Evolutionary conservation across 2,329 filamentous ascomycete species (phyloP).

Genomic region (Aspergillus sp.): DNA sequence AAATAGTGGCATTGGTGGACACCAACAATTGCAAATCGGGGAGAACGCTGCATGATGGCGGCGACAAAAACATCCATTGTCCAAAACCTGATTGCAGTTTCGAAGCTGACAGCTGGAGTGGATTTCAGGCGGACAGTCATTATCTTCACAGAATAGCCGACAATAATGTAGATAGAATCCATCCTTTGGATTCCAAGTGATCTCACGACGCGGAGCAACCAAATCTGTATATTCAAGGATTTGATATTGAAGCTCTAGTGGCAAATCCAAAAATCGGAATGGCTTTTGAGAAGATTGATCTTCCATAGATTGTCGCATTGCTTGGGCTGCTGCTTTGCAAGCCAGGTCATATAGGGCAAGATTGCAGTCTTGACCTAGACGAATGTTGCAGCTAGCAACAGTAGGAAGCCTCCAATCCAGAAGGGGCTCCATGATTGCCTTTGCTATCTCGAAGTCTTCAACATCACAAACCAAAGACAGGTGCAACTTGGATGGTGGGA

Average conservation of each 20-base stretch:
- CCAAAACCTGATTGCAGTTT: background rate
- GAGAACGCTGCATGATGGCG: background rate
- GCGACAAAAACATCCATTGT: background rate
- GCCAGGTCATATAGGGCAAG: background rate
- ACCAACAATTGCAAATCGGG: background rate
- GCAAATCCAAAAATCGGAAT: background rate
- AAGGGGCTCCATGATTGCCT: background rate
- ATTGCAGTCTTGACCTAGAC: background rate
- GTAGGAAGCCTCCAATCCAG: background rate
- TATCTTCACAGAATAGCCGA: background rate
- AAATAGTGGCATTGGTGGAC: background rate
- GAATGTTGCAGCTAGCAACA: background rate
- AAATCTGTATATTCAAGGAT: background rate
- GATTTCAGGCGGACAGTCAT: background rate
- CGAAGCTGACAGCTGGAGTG: background rate
- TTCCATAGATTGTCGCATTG: background rate
- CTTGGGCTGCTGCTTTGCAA: background rate
- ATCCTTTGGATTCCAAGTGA: background rate
- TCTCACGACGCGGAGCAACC: background rate
- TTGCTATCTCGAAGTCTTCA: background rate
- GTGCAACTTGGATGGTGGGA: background rate
- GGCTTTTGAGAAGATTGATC: background rate
- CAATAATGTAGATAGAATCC: background rate
- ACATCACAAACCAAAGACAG: background rate
- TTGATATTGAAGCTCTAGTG: background rate